Evolutionary conservation across 2,329 filamentous ascomycete species (phyloP), one percentile per base, ranked within the genome.

Genomic region (Pseudopithomyces maydicus): DNA sequence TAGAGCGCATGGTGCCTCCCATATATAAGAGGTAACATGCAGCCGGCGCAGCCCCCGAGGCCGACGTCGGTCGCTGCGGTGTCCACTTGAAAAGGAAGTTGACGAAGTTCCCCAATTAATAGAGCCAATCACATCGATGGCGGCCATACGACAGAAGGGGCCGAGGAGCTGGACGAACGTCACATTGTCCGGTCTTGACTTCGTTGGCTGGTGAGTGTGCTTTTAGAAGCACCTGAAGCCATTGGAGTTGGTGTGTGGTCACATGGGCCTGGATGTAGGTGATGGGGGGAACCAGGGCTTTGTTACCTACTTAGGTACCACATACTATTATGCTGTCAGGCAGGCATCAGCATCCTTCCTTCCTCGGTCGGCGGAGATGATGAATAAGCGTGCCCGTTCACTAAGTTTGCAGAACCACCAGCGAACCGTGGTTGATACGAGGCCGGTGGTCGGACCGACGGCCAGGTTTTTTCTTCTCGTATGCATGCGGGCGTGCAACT

Each of bases 21-120:
- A 39, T 10, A 41, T 39, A 50, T 50, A 44, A 35, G 39, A 44
- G 35, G 32, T 26, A 17, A 10, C 15, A 7, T 22, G 14, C 14
- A 15, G 14, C 61, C 33, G 19, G 38, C 19, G 20, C 15, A 35
- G 49, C 10, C n/a, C 19, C 11, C 35, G 33, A 35, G n/a, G 23
- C 50, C 50, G 50, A 52, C 17, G 39, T 52, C 39, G 50, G 50
- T 52, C 42, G 39, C 50, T 10, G 33, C 23, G 12, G 12, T 5
- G 12, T 12, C 42, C 50, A 4, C 38, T 17, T 41, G 14, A 41
- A 41, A 19, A 10, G 50, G 50, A 36, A 53, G 50, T 42, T 53
- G 20, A 20, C 20, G 14, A 26, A 6, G 12, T 19, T 45, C 29
- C 50, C 41, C 50, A 52, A 38, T 44, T 20, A 19, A 1, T 2